Evolutionary conservation across 2,329 filamentous ascomycete genomes (phyloP).

Genomic region (Fusarium buxicola): DNA sequence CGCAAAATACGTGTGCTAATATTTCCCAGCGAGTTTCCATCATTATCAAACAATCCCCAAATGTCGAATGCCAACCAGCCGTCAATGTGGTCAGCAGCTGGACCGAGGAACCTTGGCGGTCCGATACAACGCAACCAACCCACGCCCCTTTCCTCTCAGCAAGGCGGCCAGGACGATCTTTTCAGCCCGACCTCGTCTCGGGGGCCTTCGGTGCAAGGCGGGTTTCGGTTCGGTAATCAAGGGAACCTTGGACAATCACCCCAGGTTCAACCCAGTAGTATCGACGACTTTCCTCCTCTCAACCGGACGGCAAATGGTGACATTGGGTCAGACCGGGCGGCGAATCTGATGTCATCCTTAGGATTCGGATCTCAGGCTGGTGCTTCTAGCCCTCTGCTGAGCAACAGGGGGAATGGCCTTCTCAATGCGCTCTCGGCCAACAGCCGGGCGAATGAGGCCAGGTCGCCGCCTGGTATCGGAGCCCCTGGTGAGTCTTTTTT

Average conservation of each 20-base stretch:
- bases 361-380: constrained; percentile 64
- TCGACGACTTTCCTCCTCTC: constrained; percentile 73
- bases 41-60: constrained; percentile 71
- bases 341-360: constrained; percentile 64
- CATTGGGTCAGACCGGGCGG: constrained; percentile 65
- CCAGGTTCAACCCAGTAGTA: constrained; percentile 60
- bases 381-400: constrained; percentile 51
- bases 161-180: constrained; percentile 61
- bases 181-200: constrained; percentile 58
- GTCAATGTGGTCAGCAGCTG: constrained; percentile 66
- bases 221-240: constrained; percentile 67
- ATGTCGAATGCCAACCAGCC: constrained; percentile 60
- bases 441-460: constrained; percentile 60
- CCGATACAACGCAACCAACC: constrained; percentile 64
- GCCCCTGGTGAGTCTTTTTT: constrained; percentile 48
- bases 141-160: constrained; percentile 63
- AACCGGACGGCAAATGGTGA: constrained; percentile 69
- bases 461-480: constrained; percentile 60
- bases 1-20: constrained; percentile 12
- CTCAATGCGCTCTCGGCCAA: constrained; percentile 73
- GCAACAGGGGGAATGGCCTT: constrained; percentile 68
- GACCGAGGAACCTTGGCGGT: constrained; percentile 61
- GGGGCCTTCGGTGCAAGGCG: constrained; percentile 55
- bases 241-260: constrained; percentile 55
- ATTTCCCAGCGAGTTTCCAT: constrained; percentile 74